Conservation (phyloP, 345 rosid genomes). For the Psidium guajava region DNA sequence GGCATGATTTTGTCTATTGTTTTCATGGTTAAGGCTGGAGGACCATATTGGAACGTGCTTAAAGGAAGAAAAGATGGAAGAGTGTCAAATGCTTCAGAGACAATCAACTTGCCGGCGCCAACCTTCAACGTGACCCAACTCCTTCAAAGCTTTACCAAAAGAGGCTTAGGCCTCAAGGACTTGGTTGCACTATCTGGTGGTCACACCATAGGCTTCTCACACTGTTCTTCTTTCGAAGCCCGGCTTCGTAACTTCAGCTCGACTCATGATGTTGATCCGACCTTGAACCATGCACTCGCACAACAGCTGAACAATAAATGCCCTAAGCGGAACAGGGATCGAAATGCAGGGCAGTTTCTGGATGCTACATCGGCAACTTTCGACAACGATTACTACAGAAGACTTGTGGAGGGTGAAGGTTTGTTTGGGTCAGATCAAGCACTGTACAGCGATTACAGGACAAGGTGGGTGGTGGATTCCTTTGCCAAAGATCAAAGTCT, state of each 20-base stretch:
- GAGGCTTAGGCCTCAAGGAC: slow-evolving; percentile 64
- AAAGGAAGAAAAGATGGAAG: slow-evolving; percentile 87
- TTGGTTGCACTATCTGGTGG: slow-evolving; percentile 80
- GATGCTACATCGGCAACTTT: slow-evolving; percentile 51
- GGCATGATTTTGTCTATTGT: background rate
- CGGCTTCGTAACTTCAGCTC: slow-evolving; percentile 55
- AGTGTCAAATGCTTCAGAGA: slow-evolving; percentile 49
- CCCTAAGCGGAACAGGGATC: slow-evolving; percentile 28
- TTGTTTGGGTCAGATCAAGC: slow-evolving; percentile 65
- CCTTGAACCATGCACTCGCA: slow-evolving; percentile 36
- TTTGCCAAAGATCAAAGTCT: slow-evolving; percentile 46
- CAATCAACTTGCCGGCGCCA: slow-evolving; percentile 62
- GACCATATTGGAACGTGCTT: slow-evolving; percentile 52
- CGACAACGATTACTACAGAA: slow-evolving; percentile 61
- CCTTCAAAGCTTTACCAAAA: slow-evolving; percentile 51
- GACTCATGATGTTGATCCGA: slow-evolving; percentile 50
- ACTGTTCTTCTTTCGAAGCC: slow-evolving; percentile 65
- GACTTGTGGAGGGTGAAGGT: slow-evolving; percentile 38
- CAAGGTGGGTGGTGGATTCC: slow-evolving; percentile 47
- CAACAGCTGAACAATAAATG: slow-evolving; percentile 34
- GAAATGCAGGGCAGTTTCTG: slow-evolving; percentile 52
- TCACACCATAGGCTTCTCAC: slow-evolving; percentile 72
- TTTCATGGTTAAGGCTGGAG: slow-evolving; percentile 42
- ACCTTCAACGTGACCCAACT: slow-evolving; percentile 54
- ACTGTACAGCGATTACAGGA: slow-evolving; percentile 34